Base-by-base conservation (phyloP, 2,329 filamentous ascomycete species). In the Pseudogymnoascus pannorum region DNA sequence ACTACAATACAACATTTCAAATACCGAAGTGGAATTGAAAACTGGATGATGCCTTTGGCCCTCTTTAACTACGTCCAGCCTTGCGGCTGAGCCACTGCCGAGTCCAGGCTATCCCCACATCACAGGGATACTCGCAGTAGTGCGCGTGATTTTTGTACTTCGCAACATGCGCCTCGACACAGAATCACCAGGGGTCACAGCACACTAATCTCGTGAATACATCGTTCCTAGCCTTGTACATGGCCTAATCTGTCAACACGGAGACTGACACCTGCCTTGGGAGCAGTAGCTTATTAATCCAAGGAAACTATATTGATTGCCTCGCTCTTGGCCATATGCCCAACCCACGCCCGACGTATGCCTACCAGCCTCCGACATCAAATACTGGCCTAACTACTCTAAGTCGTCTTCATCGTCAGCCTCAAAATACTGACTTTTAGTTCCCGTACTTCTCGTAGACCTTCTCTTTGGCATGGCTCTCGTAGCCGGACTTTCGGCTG, bases 341-440 rank as follows among this genome's bases (percentile, higher is more conserved):
- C 44, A 29, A 51, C 22, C 38, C 22, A 42, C 38, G 38, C 38
- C 38, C 20, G 12, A 48, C 20, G 26, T 31, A 54, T 9, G 48
- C 16, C 48, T 16, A 31, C 48, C 26, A 12, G 9, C 16, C 57
- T 58, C 11, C 31, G 14, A 29, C 3, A 35, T 38, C 11, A 58
- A 35, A 16, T 58, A 35, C 12, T 22, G 14, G 18, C 12, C 6
- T 36, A 5, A 20, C 54, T 57, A 16, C 38, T 42, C 26, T 16
- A 26, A 29, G 18, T 63, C 61, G 18, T 58, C 59, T 54, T 61
- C 59, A 20, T 59, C 59, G 24, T 26, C 24, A 59, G 59, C 18
- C 29, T 66, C 59, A 26, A 63, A 63, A 40, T 61, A 63, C 12
- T 35, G 61, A 59, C 63, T 64, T 42, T 59, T 61, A 29, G 61